Conservation (phyloP, 805 yeast species). For the Tetrapisispora phaffii region DNA sequence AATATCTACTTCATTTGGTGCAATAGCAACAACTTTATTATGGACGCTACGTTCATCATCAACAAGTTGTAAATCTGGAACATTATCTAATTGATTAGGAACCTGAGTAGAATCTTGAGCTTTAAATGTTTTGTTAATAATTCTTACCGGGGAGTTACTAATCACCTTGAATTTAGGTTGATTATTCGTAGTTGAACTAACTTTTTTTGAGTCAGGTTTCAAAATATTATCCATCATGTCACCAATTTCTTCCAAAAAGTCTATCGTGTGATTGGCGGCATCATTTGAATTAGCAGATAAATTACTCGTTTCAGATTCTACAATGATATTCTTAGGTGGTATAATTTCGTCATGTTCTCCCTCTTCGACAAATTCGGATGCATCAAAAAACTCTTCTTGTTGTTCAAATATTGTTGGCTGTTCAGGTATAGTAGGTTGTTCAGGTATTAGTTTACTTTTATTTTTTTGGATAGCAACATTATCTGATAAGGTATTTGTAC, state of each 20-base stretch:
- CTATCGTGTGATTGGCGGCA: background rate
- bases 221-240: conserved; percentile 2
- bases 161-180: conserved; percentile 14
- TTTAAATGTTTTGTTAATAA: conserved; percentile 4
- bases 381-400: background rate
- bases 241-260: conserved; percentile 2
- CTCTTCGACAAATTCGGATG: background rate
- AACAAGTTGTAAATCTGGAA: background rate
- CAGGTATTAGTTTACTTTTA: background rate
- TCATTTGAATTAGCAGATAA: background rate
- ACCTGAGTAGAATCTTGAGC: background rate
- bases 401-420: background rate
- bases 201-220: background rate
- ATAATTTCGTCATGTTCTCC: too few relatives aligned
- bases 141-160: conserved; percentile 16
- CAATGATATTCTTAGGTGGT: background rate
- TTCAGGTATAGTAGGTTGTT: background rate
- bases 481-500: conserved; percentile 11
- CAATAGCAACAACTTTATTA: background rate
- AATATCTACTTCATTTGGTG: background rate
- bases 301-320: background rate
- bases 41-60: background rate
- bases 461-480: background rate
- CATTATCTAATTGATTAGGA: background rate
- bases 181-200: background rate